Conservation (phyloP, 306 rosid species). For the Cicer pinnatifidum region DNA sequence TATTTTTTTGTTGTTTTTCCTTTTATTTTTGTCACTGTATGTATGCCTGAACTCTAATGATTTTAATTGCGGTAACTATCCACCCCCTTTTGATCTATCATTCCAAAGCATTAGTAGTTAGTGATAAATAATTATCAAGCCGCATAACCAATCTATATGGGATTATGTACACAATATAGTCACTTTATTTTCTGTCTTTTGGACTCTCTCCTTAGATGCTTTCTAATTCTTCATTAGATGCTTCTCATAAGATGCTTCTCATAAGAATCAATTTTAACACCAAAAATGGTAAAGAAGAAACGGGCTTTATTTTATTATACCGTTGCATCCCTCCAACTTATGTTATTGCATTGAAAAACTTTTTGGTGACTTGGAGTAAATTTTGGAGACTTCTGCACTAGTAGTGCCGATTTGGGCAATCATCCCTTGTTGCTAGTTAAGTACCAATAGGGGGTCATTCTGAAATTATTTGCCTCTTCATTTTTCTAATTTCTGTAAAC, state of each 20-base stretch:
- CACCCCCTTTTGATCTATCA: conserved; percentile 11
- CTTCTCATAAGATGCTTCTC: not conserved
- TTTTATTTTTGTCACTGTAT: not conserved
- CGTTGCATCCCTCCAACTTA: too few species aligned
- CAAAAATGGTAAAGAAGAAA: not conserved
- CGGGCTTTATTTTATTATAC: not conserved
- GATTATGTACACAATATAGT: conserved; percentile 11
- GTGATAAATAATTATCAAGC: not conserved
- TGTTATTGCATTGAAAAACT: too few species aligned
- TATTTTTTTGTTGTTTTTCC: not conserved
- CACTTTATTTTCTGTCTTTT: not conserved
- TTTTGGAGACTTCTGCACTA: too few species aligned
- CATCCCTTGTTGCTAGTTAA: too few species aligned
- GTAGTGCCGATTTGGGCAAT: too few species aligned
- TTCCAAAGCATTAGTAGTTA: conserved; percentile 12
- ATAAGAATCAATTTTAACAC: conserved; percentile 17
- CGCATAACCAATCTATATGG: not conserved
- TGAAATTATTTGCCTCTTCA: not conserved
- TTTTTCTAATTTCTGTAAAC: not conserved
- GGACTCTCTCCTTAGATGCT: conserved; percentile 22
- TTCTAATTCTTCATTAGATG: conserved; percentile 15
- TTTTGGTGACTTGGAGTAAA: too few species aligned
- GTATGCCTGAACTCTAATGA: conserved; percentile 2
- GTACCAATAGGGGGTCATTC: too few species aligned
- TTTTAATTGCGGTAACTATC: not conserved